Base-by-base conservation (phyloP, 2,329 filamentous ascomycete species). In the Pseudogymnoascus sp. region DNA sequence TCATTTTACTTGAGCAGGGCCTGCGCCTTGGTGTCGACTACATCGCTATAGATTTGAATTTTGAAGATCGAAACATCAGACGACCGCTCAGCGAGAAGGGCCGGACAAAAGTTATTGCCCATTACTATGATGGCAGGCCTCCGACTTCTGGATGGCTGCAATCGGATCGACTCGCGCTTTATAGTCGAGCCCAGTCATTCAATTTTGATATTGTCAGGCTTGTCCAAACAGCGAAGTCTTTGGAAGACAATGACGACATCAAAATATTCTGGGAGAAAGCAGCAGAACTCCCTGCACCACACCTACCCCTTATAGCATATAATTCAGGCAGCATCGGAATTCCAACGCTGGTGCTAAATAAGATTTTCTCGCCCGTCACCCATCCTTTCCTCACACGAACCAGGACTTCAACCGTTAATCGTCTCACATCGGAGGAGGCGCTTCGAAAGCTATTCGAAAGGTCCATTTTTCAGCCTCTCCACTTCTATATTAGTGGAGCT, bases 401-500 rank as follows among this genome's bases (percentile, higher is more conserved):
- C 18, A 57, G 23, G 23, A 57, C 55, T 23, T 13, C 30, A 23
- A 28, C 18, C 7, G 19, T 19, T 13, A 37, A n/a, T 28, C 55
- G 30, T 3, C 55, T 38, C 13, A 37, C 55, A 37, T 57, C 55
- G 13, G 55, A 77, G 8, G 80, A 88, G 62, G 82, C 85, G 0
- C 87, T 85, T 5, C 73, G 80, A 62, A 82, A 85, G 1, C 76
- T 90, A 0, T 89, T 84, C 66, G 77, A 82, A 3, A 84, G 82
- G 1, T 88, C 86, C 61, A 76, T 86, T 1, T 81, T 84, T 58
- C 84, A 90, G 38, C 78, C 84, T 0, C 83, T 91, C 77, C 82
- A 85, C 57, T 83, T 89, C 59, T 88, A 87, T 65, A 85, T 91
- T 33, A 82, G 90, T 57, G 88, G 88, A n/a, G 84, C 82, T 59